Percentiles rank a stretch among this genome's conserved stretches.
phyloP scores from a whole-genome alignment of 164 flowering plant genomes.

The Akebia trifoliata region DNA sequence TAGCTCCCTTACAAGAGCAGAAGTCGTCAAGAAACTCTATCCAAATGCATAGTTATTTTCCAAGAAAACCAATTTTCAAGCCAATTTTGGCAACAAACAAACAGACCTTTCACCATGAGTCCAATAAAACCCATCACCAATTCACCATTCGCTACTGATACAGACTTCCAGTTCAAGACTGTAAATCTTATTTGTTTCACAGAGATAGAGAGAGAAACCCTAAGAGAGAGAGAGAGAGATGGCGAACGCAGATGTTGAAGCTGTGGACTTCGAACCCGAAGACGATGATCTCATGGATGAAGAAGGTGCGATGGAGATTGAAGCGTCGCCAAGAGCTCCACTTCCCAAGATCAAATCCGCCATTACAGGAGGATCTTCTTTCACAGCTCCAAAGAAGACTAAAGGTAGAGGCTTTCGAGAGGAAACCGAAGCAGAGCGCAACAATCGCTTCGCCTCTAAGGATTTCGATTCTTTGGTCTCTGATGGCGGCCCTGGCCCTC shows the following conservation, averaged over 20 bases:
- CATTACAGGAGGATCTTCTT: constrained; percentile 56
- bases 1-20: no score
- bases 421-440: constrained; percentile 54
- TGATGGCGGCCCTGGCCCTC: constrained; percentile 78
- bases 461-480: constrained; percentile 74
- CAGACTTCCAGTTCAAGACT: neutral
- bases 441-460: constrained; percentile 50
- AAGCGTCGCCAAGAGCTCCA: constrained; percentile 42
- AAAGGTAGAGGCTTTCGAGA: constrained; percentile 88
- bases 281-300: constrained; percentile 96
- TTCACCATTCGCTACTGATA: neutral
- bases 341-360: constrained; percentile 73
- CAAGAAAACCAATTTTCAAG: no score
- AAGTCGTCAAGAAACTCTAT: no score
- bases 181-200: neutral
- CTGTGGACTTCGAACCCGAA: constrained; percentile 88
- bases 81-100: no score
- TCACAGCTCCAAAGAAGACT: constrained; percentile 58
- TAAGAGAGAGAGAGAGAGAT: constrained; percentile 19
- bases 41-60: no score
- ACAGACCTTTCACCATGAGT: no score
- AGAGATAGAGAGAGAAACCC: neutral
- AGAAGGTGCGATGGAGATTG: constrained; percentile 58
- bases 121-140: no score
- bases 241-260: constrained; percentile 70